Evolutionary conservation across 1,284 basidiomycete species (phyloP), one percentile per base, ranked within the genome.

Genomic region (Moesziomyces parantarcticus): DNA sequence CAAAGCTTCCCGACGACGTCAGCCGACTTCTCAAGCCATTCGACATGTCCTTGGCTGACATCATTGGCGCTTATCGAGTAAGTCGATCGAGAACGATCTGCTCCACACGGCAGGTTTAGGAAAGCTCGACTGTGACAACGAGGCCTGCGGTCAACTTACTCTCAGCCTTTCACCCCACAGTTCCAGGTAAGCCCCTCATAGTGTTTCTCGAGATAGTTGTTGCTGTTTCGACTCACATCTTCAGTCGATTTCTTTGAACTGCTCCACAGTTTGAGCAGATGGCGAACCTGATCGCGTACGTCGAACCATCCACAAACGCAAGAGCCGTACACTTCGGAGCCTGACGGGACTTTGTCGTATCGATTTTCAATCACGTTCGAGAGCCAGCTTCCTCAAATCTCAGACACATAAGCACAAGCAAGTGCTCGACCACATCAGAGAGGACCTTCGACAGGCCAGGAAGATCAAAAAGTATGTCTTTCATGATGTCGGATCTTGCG

Each of bases 271-370:
- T 70, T 42, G 56, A 65, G 26, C 69, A 73, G 18, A 73, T 67
- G 69, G 63, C 69, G 16, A 42, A 60, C 16, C 32, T 55, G 53
- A 60, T 67, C 26, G 45, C 45, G 69, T 67, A 44, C 5, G 69
- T 57, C 6, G 36, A 18, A 18, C 36, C 36, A 39, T 5, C 25
- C 47, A 2, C 16, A 29, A 10, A 39, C 13, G 2, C 18, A 39
- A 29, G 8, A 6, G 14, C 21, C 11, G 29, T 32, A 9, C 4
- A 4, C 11, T 13, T 32, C 11, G 11, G 11, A 3, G 29, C 11
- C 4, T 13, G 29, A 13, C 29, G 29, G 29, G 29, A 11, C 9
- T 29, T 11, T 29, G 5, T 10, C 29, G 6, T 32, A 3, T 32
- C 29, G 29, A 13, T 32, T 32, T 10, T 2, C 4, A 9, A 32